Evolutionary conservation across 1,284 basidiomycete species (phyloP).

Genomic region (Pseudozyma hubeiensis): DNA sequence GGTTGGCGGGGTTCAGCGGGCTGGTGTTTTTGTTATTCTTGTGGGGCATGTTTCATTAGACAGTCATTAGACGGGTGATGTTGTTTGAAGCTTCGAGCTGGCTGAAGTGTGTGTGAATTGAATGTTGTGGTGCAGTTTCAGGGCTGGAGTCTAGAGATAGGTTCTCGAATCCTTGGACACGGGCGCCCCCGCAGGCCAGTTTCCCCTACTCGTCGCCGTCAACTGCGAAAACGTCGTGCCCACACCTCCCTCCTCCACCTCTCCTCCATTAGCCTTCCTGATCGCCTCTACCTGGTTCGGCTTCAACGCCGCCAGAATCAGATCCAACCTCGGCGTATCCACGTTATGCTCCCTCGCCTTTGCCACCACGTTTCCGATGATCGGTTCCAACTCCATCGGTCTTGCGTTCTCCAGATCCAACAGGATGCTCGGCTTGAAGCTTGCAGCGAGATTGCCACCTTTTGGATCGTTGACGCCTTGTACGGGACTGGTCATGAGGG

Average conservation of each 20-base stretch:
- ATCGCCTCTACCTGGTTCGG: conserved; percentile 52
- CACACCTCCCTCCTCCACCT: not conserved
- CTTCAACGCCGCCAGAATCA: conserved; percentile 56
- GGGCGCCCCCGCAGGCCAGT: conserved; percentile 45
- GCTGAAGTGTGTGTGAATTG: not conserved
- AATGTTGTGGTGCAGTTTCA: no score
- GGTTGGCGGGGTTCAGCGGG: conserved; percentile 78
- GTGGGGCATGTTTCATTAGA: conserved; percentile 33
- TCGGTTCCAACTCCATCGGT: conserved; percentile 63
- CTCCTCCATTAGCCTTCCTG: conserved; percentile 3
- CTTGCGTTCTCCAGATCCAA: conserved; percentile 59
- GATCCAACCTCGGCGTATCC: conserved; percentile 60
- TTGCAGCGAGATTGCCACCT: conserved; percentile 17
- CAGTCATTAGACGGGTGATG: not conserved
- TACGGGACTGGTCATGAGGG: conserved; percentile 27
- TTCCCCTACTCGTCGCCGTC: conserved; percentile 30
- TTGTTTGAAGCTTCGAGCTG: no score
- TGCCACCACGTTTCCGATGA: conserved; percentile 52
- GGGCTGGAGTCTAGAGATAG: conserved; percentile 16
- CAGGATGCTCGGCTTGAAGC: conserved; percentile 63
- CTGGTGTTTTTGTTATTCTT: conserved; percentile 72
- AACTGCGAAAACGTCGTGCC: conserved; percentile 18
- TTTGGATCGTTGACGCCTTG: conserved; percentile 1
- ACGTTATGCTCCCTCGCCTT: conserved; percentile 45
- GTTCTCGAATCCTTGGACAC: conserved; percentile 10